phyloP scores from a whole-genome alignment of 2,329 filamentous ascomycete genomes.

The Macrophomina tecta region DNA sequence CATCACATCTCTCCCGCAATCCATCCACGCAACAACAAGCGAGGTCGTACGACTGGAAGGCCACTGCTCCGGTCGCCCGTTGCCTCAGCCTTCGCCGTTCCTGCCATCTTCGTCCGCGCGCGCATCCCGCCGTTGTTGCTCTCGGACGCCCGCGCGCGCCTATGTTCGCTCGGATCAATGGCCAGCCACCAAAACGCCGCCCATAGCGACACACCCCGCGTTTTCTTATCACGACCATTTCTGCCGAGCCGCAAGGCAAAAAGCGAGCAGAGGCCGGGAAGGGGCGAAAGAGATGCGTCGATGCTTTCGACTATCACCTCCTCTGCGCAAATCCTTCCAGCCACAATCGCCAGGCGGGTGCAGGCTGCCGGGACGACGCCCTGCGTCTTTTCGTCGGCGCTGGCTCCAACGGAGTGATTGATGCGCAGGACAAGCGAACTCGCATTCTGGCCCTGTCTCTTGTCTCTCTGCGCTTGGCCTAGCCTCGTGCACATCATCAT shows the following conservation, averaged over 20 bases:
- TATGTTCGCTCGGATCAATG: background rate
- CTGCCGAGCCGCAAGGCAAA: background rate
- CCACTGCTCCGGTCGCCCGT: slow-evolving; percentile 9
- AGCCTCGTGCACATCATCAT: too few species aligned
- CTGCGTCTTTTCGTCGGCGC: too few species aligned
- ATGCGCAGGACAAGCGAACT: too few species aligned
- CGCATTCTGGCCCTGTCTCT: too few species aligned
- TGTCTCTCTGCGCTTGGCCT: too few species aligned
- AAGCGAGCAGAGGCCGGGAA: background rate
- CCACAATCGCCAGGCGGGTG: background rate
- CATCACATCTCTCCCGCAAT: background rate
- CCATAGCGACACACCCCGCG: background rate
- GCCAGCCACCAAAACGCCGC: background rate
- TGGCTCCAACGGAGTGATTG: too few species aligned
- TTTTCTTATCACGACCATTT: background rate
- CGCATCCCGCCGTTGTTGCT: background rate
- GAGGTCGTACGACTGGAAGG: slow-evolving; percentile 14
- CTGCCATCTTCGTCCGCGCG: slow-evolving; percentile 8
- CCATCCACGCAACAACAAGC: background rate
- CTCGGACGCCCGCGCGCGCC: background rate
- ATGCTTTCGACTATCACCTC: background rate
- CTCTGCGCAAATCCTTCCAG: background rate
- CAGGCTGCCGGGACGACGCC: background rate
- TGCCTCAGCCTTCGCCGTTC: background rate
- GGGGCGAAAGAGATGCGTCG: background rate